Evolutionary conservation across 2,329 filamentous ascomycete species (phyloP).

Genomic region (Pyrenophora tritici-repentis): DNA sequence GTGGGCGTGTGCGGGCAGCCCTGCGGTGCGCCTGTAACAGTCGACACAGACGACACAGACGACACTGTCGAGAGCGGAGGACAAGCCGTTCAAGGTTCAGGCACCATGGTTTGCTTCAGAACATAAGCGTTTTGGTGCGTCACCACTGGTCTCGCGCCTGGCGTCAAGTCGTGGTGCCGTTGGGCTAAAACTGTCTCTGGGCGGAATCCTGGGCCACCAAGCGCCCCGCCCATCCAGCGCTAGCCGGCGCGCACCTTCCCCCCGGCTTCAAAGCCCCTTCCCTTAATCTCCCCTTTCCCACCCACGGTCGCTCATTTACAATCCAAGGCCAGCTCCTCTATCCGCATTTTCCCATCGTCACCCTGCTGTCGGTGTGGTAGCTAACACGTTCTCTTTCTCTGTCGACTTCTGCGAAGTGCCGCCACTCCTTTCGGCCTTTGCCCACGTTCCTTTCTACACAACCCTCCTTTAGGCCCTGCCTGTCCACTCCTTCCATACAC

Average conservation of each 20-base stretch:
- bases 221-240: conserved; percentile 13
- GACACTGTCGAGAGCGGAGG: not conserved
- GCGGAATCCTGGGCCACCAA: conserved; percentile 4
- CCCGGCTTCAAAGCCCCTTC: conserved; percentile 39
- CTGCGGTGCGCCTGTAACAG: not conserved
- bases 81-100: conserved; percentile 11
- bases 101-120: conserved; percentile 20
- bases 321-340: conserved; percentile 39
- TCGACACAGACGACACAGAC: no score
- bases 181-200: conserved; percentile 16
- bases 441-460: conserved; percentile 45
- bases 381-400: conserved; percentile 45
- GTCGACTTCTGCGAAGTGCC: conserved; percentile 48
- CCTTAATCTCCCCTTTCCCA: conserved; percentile 43
- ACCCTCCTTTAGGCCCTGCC: conserved; percentile 44
- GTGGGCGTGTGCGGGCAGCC: conserved; percentile 6
- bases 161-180: conserved; percentile 26
- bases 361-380: conserved; percentile 45
- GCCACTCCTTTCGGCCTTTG: conserved; percentile 51
- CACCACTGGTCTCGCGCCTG: conserved; percentile 22
- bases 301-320: conserved; percentile 44
- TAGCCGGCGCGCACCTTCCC: conserved; percentile 29
- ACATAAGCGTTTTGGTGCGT: conserved; percentile 22
- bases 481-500: conserved; percentile 47
- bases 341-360: conserved; percentile 43